Percentiles rank a stretch among this genome's conserved stretches.
phyloP scores from a whole-genome alignment of 306 rosid species.

The Castanospermum australe region DNA sequence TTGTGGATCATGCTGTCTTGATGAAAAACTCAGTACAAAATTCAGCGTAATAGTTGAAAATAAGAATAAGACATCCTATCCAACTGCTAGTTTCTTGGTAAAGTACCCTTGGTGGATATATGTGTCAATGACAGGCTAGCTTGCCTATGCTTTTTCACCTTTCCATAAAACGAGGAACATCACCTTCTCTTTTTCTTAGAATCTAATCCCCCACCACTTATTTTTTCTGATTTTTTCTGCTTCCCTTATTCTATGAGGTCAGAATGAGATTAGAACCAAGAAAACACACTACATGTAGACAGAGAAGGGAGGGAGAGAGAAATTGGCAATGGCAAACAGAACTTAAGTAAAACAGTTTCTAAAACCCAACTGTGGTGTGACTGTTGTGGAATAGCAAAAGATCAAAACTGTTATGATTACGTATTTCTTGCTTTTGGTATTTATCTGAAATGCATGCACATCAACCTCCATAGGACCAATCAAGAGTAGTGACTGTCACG shows the following conservation, averaged over 20 bases:
- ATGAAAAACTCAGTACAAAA: slow-evolving; percentile 42
- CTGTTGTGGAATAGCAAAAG: slow-evolving; percentile 2
- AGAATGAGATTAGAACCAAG: slow-evolving; percentile 36
- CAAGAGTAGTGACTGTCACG: neutral
- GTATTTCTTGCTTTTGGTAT: slow-evolving; percentile 1
- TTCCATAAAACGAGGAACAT: slow-evolving; percentile 66
- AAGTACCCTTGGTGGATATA: slow-evolving; percentile 44
- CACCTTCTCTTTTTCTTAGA: slow-evolving; percentile 47
- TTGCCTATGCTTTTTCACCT: slow-evolving; percentile 38
- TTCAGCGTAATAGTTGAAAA: slow-evolving; percentile 29
- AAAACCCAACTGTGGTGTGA: slow-evolving; percentile 28
- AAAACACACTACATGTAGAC: slow-evolving; percentile 26
- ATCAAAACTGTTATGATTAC: slow-evolving; percentile 13
- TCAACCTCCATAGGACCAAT: slow-evolving; percentile 2
- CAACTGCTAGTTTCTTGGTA: slow-evolving; percentile 28
- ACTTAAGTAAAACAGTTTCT: slow-evolving; percentile 29
- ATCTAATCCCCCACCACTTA: slow-evolving; percentile 62
- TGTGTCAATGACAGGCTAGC: slow-evolving; percentile 60
- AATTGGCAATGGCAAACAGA: slow-evolving; percentile 18
- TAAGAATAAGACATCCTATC: slow-evolving; percentile 51
- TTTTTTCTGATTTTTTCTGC: slow-evolving; percentile 13
- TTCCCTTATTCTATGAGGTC: slow-evolving; percentile 16
- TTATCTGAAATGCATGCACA: slow-evolving; percentile 32
- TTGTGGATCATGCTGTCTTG: slow-evolving; percentile 47
- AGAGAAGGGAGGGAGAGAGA: neutral